Conservation (phyloP, 306 rosid species). For the Begonia peltatifolia region DNA sequence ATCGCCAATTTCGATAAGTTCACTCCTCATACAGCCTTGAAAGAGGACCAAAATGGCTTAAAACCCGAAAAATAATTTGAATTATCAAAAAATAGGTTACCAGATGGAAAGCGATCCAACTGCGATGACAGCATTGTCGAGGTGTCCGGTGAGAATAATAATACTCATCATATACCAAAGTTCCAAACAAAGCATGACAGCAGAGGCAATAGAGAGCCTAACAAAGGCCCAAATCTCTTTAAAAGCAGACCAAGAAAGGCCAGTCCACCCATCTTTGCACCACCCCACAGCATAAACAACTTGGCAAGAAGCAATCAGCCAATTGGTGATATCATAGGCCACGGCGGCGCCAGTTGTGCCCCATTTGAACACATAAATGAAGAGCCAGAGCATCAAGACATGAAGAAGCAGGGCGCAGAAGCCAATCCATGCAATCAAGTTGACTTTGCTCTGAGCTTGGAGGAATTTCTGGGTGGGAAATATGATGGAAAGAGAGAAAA, state of each 20-base stretch:
- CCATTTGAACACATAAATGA: constrained; percentile 22
- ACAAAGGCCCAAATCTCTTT: constrained; percentile 45
- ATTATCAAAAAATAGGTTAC: constrained; percentile 3
- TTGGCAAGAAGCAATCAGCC: constrained; percentile 36
- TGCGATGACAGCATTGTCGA: constrained; percentile 26
- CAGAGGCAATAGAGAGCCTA: constrained; percentile 47
- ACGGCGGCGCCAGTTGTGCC: constrained; percentile 44
- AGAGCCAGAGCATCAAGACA: constrained; percentile 34
- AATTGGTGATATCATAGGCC: constrained; percentile 36
- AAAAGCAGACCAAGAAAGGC: constrained; percentile 38
- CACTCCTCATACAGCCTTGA: no score
- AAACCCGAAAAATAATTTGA: no score
- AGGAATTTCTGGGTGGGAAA: constrained; percentile 10
- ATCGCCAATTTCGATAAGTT: no score
- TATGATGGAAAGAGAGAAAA: not conserved
- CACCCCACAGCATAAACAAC: constrained; percentile 35
- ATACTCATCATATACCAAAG: constrained; percentile 16
- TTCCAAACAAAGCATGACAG: constrained; percentile 55
- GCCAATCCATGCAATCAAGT: constrained; percentile 34
- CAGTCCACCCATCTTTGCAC: constrained; percentile 56
- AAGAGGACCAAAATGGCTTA: no score
- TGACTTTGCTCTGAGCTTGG: constrained; percentile 8
- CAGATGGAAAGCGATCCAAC: constrained; percentile 32
- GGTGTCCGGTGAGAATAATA: constrained; percentile 17
- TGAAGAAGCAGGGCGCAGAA: constrained; percentile 28